Conservation (phyloP, 2,329 filamentous ascomycete species). For the Clarireedia monteithiana region DNA sequence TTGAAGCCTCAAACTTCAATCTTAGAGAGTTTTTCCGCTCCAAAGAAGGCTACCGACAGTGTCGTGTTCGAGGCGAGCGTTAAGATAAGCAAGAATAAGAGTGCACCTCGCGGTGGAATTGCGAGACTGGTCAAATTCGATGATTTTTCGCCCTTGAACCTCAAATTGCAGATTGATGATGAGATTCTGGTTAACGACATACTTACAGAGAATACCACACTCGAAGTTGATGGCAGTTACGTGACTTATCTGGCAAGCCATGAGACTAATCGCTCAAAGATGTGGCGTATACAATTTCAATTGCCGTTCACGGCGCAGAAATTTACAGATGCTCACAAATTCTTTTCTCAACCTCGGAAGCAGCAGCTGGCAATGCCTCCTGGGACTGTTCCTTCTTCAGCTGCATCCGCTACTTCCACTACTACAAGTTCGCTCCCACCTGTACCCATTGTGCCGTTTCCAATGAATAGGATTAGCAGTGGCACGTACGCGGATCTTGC, state of each 20-base stretch:
- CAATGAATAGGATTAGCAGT: conserved; percentile 10
- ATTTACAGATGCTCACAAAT: background rate
- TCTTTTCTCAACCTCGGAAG: background rate
- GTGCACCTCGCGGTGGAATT: background rate
- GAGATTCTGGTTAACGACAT: conserved; percentile 8
- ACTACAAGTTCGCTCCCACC: background rate
- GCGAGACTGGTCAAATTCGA: background rate
- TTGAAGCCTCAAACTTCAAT: background rate
- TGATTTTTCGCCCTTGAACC: background rate
- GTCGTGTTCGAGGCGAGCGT: background rate
- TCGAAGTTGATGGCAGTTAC: background rate
- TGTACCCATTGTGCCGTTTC: background rate
- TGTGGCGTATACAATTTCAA: conserved; percentile 13
- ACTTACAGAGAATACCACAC: background rate
- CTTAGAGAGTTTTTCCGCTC: background rate
- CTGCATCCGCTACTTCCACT: background rate
- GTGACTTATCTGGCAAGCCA: conserved; percentile 8
- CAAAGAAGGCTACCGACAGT: background rate
- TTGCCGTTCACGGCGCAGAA: conserved; percentile 3
- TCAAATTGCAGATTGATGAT: background rate
- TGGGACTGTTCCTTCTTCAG: background rate
- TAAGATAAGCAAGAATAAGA: conserved; percentile 2
- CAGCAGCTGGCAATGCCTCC: background rate
- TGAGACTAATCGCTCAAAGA: background rate
- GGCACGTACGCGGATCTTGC: conserved; percentile 7